Conservation (phyloP, 176 grass and related monocot genomes). For the Eragrostis curvula region DNA sequence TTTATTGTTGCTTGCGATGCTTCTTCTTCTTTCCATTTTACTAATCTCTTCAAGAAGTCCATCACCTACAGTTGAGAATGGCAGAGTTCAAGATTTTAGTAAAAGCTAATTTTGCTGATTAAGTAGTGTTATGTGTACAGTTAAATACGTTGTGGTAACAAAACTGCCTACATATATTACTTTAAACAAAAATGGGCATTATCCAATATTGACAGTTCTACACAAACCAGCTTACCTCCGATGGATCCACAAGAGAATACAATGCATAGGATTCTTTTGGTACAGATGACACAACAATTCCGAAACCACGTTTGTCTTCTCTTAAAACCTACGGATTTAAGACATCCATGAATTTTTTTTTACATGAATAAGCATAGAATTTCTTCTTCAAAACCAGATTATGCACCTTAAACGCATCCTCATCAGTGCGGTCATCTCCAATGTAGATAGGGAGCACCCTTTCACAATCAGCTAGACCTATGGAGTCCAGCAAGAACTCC, state of each 20-base stretch:
- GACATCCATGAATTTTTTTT: not conserved
- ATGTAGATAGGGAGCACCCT: constrained; percentile 64
- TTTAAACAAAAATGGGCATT: not conserved
- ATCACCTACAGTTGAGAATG: constrained; percentile 36
- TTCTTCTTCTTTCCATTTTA: constrained; percentile 53
- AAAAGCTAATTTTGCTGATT: not conserved
- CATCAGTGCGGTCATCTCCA: constrained; percentile 60
- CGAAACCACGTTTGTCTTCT: constrained; percentile 48
- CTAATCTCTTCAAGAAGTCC: constrained; percentile 48
- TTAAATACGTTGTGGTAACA: not conserved
- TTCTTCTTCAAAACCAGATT: not conserved
- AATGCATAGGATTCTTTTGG: constrained; percentile 55
- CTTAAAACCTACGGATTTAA: constrained; percentile 38
- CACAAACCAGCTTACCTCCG: constrained; percentile 42
- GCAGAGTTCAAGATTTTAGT: not conserved
- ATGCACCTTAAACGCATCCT: constrained; percentile 68
- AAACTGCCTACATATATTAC: not conserved
- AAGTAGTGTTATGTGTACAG: not conserved
- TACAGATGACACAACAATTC: constrained; percentile 58
- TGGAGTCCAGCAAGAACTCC: constrained; percentile 63
- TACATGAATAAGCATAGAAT: not conserved
- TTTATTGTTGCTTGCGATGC: constrained; percentile 15
- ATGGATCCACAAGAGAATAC: constrained; percentile 54
- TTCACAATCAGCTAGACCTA: constrained; percentile 44
- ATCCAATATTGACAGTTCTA: not conserved